Conservation (phyloP, 2,329 filamentous ascomycete species). For the Teratosphaeriaceae sp. region DNA sequence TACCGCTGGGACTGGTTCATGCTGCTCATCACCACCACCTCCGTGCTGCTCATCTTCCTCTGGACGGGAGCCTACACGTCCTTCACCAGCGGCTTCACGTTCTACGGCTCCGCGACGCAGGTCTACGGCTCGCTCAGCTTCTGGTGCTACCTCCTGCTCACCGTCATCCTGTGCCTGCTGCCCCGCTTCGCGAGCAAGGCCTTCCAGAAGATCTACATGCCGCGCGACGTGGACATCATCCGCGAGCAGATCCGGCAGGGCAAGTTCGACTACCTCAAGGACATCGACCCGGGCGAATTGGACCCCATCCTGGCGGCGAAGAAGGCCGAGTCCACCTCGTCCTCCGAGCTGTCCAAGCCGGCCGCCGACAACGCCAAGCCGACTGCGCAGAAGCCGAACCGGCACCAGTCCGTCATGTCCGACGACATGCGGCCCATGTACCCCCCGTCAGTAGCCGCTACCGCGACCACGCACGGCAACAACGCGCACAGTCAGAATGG, state of each 20-base stretch:
- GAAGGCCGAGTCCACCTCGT: slow-evolving; percentile 48
- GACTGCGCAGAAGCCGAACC: slow-evolving; percentile 27
- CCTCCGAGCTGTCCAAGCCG: slow-evolving; percentile 48
- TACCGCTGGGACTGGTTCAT: slow-evolving; percentile 99
- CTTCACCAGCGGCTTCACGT: slow-evolving; percentile 50
- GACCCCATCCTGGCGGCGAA: slow-evolving; percentile 38
- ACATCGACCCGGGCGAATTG: slow-evolving; percentile 39
- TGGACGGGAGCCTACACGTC: slow-evolving; percentile 88
- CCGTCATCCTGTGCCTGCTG: slow-evolving; percentile 73
- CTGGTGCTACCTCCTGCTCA: slow-evolving; percentile 77
- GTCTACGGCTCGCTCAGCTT: slow-evolving; percentile 77
- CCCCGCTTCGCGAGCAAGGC: slow-evolving; percentile 83
- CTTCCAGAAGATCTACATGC: slow-evolving; percentile 89
- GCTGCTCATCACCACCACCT: slow-evolving; percentile 71
- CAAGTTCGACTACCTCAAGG: slow-evolving; percentile 67
- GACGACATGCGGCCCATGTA: slow-evolving; percentile 92
- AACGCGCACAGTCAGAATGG: slow-evolving; percentile 81
- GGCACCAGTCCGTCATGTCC: slow-evolving; percentile 53
- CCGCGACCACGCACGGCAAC: slow-evolving; percentile 59
- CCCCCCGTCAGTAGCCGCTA: slow-evolving; percentile 76
- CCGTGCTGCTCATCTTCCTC: slow-evolving; percentile 82
- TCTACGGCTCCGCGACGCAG: slow-evolving; percentile 73
- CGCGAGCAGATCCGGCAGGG: slow-evolving; percentile 84
- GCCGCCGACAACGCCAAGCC: slow-evolving; percentile 31
- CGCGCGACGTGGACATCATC: slow-evolving; percentile 88